phyloP scores from a whole-genome alignment of 768 basidiomycete species.

The Suillus subluteus region DNA sequence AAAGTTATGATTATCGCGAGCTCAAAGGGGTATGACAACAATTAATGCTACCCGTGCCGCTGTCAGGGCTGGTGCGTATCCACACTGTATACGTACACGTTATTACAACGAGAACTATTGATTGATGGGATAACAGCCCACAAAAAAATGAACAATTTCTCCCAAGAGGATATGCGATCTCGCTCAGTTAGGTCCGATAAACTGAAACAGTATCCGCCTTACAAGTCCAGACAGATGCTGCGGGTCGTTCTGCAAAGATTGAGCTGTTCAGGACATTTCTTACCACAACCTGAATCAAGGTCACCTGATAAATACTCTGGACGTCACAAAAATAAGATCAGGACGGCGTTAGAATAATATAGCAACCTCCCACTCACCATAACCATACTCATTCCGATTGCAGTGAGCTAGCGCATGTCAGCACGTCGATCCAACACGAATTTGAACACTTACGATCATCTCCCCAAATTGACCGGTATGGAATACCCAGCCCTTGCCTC shows the following conservation, averaged over 20 bases:
- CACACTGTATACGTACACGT: not conserved
- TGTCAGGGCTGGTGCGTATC: not conserved
- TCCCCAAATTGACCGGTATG: conserved; percentile 73
- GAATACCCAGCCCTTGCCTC: conserved; percentile 77
- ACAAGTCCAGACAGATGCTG: conserved; percentile 83
- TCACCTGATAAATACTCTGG: conserved; percentile 78
- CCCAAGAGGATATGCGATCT: not conserved
- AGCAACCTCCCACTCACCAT: conserved; percentile 55
- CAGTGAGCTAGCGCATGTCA: conserved; percentile 49
- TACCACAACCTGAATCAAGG: conserved; percentile 1
- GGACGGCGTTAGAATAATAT: not conserved
- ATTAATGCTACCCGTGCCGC: not conserved
- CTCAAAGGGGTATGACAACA: not conserved
- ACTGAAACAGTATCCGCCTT: conserved; percentile 81
- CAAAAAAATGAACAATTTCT: not conserved
- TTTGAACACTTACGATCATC: conserved; percentile 50
- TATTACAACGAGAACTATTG: not conserved
- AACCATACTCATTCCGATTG: conserved; percentile 89
- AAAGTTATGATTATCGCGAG: not conserved
- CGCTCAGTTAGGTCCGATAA: conserved; percentile 79
- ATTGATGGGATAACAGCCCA: not conserved
- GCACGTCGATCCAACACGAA: not conserved
- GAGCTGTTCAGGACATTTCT: not conserved
- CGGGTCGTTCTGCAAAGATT: conserved; percentile 57
- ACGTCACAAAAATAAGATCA: conserved; percentile 11